A percentile compares a stretch with the other conserved stretches of the same genome.
Evolutionary conservation across 2,329 filamentous ascomycete species (phyloP).

Genomic region (Cladosporium sp.): DNA sequence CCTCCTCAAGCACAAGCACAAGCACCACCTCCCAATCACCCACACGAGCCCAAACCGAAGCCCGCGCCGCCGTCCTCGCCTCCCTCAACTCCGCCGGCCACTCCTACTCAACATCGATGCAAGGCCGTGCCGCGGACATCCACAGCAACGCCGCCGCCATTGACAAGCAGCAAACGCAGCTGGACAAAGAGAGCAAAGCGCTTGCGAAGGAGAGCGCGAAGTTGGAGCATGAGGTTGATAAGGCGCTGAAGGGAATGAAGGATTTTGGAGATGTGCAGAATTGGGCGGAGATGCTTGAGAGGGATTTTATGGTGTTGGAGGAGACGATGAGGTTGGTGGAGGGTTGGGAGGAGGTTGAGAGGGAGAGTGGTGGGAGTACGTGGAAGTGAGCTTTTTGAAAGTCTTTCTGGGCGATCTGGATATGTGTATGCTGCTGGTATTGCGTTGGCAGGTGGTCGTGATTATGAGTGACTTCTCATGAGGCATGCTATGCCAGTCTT

Average conservation of each 20-base stretch:
- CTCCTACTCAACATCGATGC: slow-evolving; percentile 64
- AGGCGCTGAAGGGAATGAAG: slow-evolving; percentile 63
- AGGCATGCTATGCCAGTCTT: too few species aligned
- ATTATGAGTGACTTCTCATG: too few species aligned
- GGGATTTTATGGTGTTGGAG: slow-evolving; percentile 34
- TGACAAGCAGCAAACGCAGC: slow-evolving; percentile 57
- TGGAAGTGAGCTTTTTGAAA: slow-evolving; percentile 23
- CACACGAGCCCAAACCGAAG: slow-evolving; percentile 39
- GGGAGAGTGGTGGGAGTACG: slow-evolving; percentile 28
- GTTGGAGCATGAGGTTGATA: slow-evolving; percentile 60
- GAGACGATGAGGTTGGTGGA: slow-evolving; percentile 35
- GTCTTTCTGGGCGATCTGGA: too few species aligned
- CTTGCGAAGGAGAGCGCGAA: slow-evolving; percentile 60
- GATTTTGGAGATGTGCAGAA: slow-evolving; percentile 81
- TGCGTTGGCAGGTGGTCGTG: too few species aligned
- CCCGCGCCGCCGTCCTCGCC: slow-evolving; percentile 48
- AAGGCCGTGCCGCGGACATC: slow-evolving; percentile 63
- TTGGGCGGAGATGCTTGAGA: slow-evolving; percentile 75
- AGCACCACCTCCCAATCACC: slow-evolving; percentile 15
- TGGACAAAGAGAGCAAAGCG: slow-evolving; percentile 47
- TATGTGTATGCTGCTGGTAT: too few species aligned
- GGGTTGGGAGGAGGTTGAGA: slow-evolving; percentile 24
- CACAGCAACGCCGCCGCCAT: slow-evolving; percentile 66
- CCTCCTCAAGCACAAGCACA: not conserved
- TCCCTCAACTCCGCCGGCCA: slow-evolving; percentile 57